Conservation (phyloP, 2,329 filamentous ascomycete genomes). For the Neonectria punicea region DNA sequence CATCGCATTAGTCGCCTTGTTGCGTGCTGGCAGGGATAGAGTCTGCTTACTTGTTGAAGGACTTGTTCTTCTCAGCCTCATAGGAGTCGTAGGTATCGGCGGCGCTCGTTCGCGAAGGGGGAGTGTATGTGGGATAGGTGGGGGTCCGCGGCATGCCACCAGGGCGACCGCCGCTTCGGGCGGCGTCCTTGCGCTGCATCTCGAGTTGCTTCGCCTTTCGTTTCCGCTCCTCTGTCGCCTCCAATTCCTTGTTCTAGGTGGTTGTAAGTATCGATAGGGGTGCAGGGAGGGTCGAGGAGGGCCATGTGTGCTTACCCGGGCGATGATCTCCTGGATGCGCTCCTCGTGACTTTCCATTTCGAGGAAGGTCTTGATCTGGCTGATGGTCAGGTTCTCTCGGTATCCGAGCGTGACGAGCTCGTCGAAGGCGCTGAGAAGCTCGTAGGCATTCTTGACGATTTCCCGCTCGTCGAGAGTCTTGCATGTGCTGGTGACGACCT, state of each 20-base stretch:
- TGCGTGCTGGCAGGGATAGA: neutral
- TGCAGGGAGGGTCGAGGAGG: neutral
- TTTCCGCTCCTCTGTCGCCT: constrained; percentile 98
- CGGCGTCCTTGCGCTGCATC: constrained; percentile 97
- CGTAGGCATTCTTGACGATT: constrained; percentile 94
- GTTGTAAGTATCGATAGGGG: constrained; percentile 37
- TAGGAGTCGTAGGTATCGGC: constrained; percentile 92
- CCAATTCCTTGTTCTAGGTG: constrained; percentile 92
- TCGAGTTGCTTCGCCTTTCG: constrained; percentile 98
- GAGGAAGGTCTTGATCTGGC: constrained; percentile 98
- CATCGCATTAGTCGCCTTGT: constrained; percentile 22
- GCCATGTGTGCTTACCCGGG: constrained; percentile 68
- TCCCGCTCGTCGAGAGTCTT: constrained; percentile 95
- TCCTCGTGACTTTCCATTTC: constrained; percentile 99
- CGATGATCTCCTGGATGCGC: constrained; percentile 98
- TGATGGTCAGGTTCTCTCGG: constrained; percentile 93
- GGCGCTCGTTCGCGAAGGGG: constrained; percentile 77
- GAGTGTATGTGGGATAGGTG: constrained; percentile 88
- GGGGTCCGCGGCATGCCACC: constrained; percentile 76
- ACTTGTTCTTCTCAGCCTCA: constrained; percentile 97
- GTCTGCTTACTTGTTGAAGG: constrained; percentile 75
- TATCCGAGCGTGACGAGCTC: constrained; percentile 97
- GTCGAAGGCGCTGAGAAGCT: constrained; percentile 95
- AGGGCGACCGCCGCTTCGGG: constrained; percentile 72
- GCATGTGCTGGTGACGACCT: constrained; percentile 96